phyloP scores from a whole-genome alignment of 139 green algal genomes.

The Volvox reticuliferus region DNA sequence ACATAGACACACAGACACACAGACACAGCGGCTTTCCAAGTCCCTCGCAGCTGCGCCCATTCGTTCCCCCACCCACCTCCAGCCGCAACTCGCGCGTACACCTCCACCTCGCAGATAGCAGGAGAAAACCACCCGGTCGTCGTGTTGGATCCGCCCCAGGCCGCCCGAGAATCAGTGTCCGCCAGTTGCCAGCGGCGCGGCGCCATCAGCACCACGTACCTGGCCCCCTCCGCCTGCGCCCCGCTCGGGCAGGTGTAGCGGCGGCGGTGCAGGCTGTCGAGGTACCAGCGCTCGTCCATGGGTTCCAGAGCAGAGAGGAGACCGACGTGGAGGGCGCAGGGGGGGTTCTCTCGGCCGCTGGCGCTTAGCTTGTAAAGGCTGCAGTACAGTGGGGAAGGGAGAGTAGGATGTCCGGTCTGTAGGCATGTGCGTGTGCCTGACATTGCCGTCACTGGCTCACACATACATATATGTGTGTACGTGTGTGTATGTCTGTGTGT shows the following conservation, averaged over 20 bases:
- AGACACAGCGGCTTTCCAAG: no score
- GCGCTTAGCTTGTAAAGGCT: neutral
- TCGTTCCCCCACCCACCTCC: neutral
- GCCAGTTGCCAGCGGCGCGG: constrained; percentile 23
- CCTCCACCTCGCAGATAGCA: constrained; percentile 39
- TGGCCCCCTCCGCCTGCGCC: neutral
- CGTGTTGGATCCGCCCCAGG: neutral
- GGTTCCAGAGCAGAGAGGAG: neutral
- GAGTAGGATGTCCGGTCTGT: neutral
- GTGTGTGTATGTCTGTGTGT: no score
- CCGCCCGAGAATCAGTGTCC: neutral
- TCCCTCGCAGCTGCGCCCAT: neutral
- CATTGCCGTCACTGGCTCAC: no score
- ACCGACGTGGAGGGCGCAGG: constrained; percentile 8
- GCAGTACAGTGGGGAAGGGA: neutral
- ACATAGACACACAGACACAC: no score
- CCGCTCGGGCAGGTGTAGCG: constrained; percentile 12
- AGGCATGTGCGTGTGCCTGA: no score
- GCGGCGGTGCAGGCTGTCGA: neutral
- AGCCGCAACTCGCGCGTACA: constrained; percentile 10
- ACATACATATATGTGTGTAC: no score
- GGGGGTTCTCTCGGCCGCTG: constrained; percentile 23
- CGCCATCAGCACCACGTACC: constrained; percentile 1
- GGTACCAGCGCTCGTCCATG: constrained; percentile 22
- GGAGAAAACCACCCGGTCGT: constrained; percentile 2